Conservation (phyloP, 805 yeast genomes). For the Saturnispora silvae region DNA sequence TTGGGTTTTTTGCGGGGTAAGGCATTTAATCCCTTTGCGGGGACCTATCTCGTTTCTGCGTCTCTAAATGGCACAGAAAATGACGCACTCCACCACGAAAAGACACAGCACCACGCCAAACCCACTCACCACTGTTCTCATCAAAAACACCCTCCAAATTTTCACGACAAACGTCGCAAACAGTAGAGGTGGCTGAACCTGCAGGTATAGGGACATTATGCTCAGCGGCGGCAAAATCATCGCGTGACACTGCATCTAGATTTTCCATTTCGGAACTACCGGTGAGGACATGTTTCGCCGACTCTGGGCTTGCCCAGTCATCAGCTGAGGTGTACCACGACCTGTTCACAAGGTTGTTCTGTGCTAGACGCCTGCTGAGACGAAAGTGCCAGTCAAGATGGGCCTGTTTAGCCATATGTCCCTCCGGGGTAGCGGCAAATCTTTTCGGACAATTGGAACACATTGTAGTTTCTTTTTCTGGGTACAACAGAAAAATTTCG, state of each 20-base stretch:
- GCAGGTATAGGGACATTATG: constrained; percentile 59
- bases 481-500: constrained; percentile 37
- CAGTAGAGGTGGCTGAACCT: constrained; percentile 44
- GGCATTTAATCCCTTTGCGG: constrained; percentile 14
- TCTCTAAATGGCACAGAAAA: constrained; percentile 59
- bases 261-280: constrained; percentile 1
- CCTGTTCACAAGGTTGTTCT: constrained; percentile 48
- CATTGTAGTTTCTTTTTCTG: constrained; percentile 54
- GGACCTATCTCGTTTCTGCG: constrained; percentile 28
- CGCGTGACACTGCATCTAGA: background rate
- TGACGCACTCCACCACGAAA: constrained; percentile 42
- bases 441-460: constrained; percentile 89
- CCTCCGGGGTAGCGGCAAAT: constrained; percentile 51
- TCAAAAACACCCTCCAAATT: constrained; percentile 52
- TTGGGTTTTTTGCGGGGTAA: constrained; percentile 7
- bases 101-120: constrained; percentile 59
- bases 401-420: constrained; percentile 39
- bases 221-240: constrained; percentile 13
- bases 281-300: no score
- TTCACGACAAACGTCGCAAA: constrained; percentile 68
- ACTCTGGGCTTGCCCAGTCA: constrained; percentile 39
- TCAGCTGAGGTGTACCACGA: constrained; percentile 70
- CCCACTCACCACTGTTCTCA: constrained; percentile 73
- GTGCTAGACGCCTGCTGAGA: constrained; percentile 63
- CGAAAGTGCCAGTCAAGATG: constrained; percentile 97